Evolutionary conservation across 2,329 filamentous ascomycete species (phyloP).

Genomic region (Aspergillus tanneri): DNA sequence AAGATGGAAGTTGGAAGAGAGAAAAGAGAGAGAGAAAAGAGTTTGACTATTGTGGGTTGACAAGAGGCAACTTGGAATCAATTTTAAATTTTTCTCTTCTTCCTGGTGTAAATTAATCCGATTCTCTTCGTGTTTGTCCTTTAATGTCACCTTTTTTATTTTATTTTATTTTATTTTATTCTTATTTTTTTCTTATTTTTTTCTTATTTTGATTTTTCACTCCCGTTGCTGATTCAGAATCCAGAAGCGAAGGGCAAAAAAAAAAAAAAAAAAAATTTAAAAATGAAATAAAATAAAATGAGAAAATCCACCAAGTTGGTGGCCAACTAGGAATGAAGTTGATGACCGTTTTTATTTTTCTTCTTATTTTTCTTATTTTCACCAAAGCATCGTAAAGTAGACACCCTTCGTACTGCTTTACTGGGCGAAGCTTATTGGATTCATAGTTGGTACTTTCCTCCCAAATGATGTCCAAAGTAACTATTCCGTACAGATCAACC

Average conservation of each 20-base stretch:
- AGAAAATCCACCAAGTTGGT: constrained; percentile 9
- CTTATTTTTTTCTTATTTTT: no score
- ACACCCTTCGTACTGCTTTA: no score
- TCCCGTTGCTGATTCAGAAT: not conserved
- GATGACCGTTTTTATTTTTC: no score
- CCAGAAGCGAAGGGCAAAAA: constrained; percentile 5
- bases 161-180: constrained; percentile 3
- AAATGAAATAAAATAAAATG: not conserved
- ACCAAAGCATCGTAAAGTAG: no score
- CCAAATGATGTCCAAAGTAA: no score
- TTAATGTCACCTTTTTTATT: constrained; percentile 7
- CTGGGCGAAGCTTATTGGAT: no score
- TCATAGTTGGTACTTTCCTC: no score
- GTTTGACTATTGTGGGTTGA: constrained; percentile 20
- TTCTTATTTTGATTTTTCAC: not conserved
- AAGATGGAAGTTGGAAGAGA: constrained; percentile 10
- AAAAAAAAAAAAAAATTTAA: constrained; percentile 2
- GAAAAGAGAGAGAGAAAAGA: constrained; percentile 17
- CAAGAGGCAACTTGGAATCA: constrained; percentile 15
- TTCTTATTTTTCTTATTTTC: no score
- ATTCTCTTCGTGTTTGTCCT: not conserved
- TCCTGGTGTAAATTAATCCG: not conserved
- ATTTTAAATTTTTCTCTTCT: constrained; percentile 5
- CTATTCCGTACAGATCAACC: no score
- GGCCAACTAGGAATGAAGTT: no score